Evolutionary conservation across 163 green algal species (phyloP), one percentile per base, ranked within the genome.

Genomic region (Trebouxia gelatinosa): DNA sequence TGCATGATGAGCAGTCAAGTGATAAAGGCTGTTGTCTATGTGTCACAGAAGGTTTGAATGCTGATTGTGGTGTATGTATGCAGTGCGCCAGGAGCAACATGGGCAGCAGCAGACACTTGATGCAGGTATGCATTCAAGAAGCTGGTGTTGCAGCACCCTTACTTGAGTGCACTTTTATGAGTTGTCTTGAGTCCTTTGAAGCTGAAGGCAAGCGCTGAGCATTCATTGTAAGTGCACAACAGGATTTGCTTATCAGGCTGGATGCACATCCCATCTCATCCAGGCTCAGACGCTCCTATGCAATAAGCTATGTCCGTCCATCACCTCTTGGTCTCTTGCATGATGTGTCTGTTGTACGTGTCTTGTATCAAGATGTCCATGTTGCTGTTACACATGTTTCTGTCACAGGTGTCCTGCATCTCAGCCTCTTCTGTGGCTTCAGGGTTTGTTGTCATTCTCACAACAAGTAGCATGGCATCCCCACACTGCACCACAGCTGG

Each of bases 381-480:
- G 21, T 68, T 43, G 59, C 59, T 68, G 59, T 68, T 68, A 39
- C 59, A 68, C 59, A 68, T 68, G 29, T 68, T 68, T 68, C 59
- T 68, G 59, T 68, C 59, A 68, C 59, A 68, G 38, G 59, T 68
- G 59, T 43, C 59, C 29, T 43, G 39, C 59, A 29, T 68, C 59
- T 68, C n/a, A n/a, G n/a, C n/a, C n/a, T n/a, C n/a, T n/a, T n/a
- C n/a, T n/a, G n/a, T n/a, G n/a, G n/a, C n/a, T n/a, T n/a, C n/a
- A n/a, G n/a, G n/a, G n/a, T n/a, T n/a, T n/a, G n/a, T n/a, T n/a
- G n/a, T n/a, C n/a, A n/a, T n/a, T n/a, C n/a, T n/a, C n/a, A n/a
- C n/a, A n/a, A n/a, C n/a, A n/a, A n/a, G n/a, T n/a, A n/a, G n/a
- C n/a, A n/a, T n/a, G n/a, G n/a, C n/a, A n/a, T n/a, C n/a, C n/a